Evolutionary conservation across 1,139 yeast genomes (phyloP), one percentile per base, ranked within the genome.

Genomic region (Groenewaldozyma auringiensis): DNA sequence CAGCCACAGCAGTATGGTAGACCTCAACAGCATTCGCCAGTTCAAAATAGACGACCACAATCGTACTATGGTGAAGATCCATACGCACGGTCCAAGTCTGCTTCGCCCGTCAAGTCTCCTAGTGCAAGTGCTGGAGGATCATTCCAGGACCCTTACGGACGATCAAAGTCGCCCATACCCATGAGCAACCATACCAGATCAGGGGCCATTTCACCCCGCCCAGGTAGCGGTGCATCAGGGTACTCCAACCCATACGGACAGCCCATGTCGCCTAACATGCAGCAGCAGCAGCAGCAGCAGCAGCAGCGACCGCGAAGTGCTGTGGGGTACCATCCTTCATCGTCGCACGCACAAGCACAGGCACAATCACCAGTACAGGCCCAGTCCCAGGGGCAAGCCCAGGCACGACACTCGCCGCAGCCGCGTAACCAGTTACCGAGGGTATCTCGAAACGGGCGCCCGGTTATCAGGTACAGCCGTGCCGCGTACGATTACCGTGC

Each of bases 401-500:
- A 14, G 47, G 65, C 22, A 54, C 37, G 54, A 53, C 29, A 53
- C 66, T 51, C 49, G 55, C 35, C 59, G 32, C 44, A 37, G 33
- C 40, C 47, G 9, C 47, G 22, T 16, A 51, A 54, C 43, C 62
- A 60, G 2, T 50, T 68, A 14, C 75, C 75, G 2, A 50, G 50
- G 55, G 71, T 33, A 61, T 76, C 60, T 43, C 64, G 56, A 54
- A 76, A 55, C 40, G 76, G 76, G 8, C 69, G 74, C 43, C 75
- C 76, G 17, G 83, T 78, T 27, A 57, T 81, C 6, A 62, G 72
- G 40, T 80, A 82, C 57, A 79, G 82, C 8, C 74, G 71, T 45
- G 94, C 95, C 0, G 71, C 76, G 49, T 86, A 81, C 58, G 79
- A 79, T 41, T 87, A 83, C 65, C 72, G 75, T 34, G 88, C 94